These are phyloP conservation scores for Xylaria sp. DNA, from an alignment of 2,329 filamentous ascomycete genomes.

Conservation along the genomic window DNA sequence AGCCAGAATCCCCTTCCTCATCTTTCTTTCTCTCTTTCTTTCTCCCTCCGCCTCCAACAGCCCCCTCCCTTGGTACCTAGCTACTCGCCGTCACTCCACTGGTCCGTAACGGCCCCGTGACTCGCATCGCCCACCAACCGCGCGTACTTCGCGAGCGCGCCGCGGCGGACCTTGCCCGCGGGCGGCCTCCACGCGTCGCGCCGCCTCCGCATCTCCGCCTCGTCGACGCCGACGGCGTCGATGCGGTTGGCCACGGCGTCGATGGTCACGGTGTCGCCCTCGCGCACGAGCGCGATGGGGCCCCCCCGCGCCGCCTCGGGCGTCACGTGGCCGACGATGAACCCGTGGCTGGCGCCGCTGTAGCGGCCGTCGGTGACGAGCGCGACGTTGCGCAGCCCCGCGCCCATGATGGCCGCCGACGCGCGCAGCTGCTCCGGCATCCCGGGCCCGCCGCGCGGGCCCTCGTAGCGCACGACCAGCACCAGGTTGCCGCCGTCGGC, in stretches of 20 bases:
- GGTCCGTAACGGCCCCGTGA: slow-evolving; percentile 86
- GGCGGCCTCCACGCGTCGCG: slow-evolving; percentile 71
- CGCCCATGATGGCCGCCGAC: slow-evolving; percentile 89
- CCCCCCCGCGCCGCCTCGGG: slow-evolving; percentile 90
- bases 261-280: slow-evolving; percentile 85
- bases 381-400: slow-evolving; percentile 82
- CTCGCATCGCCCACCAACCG: slow-evolving; percentile 86
- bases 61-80: too few relatives aligned
- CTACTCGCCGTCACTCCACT: slow-evolving; percentile 44
- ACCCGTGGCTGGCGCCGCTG: slow-evolving; percentile 74
- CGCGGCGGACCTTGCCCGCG: slow-evolving; percentile 73
- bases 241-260: slow-evolving; percentile 82
- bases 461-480: slow-evolving; percentile 89
- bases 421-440: slow-evolving; percentile 96
- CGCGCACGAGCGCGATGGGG: slow-evolving; percentile 78
- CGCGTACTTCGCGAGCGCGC: slow-evolving; percentile 88
- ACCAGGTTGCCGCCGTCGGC: slow-evolving; percentile 84
- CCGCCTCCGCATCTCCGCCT: slow-evolving; percentile 69
- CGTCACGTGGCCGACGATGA: slow-evolving; percentile 76
- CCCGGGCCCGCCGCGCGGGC: slow-evolving; percentile 88
- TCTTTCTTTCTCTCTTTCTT: background rate
- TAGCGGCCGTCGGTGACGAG: slow-evolving; percentile 93
- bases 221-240: slow-evolving; percentile 62
- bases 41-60: background rate
- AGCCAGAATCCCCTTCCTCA: background rate